Conservation (phyloP, 1,284 basidiomycete genomes). For the Blastosporella zonata region DNA sequence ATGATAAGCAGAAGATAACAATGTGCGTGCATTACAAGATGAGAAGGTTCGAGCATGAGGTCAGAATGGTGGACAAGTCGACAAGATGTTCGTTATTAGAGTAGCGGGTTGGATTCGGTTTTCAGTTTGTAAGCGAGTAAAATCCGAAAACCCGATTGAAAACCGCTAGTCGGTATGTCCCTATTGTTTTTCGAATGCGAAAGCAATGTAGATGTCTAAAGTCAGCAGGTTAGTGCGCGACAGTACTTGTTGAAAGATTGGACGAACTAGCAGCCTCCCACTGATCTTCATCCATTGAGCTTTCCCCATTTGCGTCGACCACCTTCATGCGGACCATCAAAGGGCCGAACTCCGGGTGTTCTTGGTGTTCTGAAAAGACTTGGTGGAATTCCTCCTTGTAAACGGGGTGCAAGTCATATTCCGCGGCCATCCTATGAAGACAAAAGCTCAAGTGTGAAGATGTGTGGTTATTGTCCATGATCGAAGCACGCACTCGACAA, state of each 20-base stretch:
- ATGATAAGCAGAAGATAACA: slow-evolving; percentile 8
- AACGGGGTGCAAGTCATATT: slow-evolving; percentile 73
- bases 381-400: slow-evolving; percentile 91
- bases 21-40: background rate
- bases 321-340: slow-evolving; percentile 88
- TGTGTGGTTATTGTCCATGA: slow-evolving; percentile 5
- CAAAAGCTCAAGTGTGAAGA: background rate
- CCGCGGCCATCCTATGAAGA: slow-evolving; percentile 68
- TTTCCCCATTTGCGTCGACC: slow-evolving; percentile 78
- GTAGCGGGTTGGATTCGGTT: too few relatives aligned
- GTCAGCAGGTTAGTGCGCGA: slow-evolving; percentile 5
- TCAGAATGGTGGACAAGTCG: too few relatives aligned
- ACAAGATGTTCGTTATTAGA: slow-evolving; percentile 28
- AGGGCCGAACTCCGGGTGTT: slow-evolving; percentile 73
- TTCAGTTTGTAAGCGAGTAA: too few relatives aligned
- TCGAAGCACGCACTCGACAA: slow-evolving; percentile 65
- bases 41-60: background rate
- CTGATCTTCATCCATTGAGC: slow-evolving; percentile 88
- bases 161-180: too few relatives aligned
- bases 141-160: too few relatives aligned
- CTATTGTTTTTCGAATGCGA: slow-evolving; percentile 77
- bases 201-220: slow-evolving; percentile 80
- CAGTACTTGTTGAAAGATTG: slow-evolving; percentile 1
- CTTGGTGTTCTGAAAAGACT: slow-evolving; percentile 76
- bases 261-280: slow-evolving; percentile 95